Base-by-base conservation (phyloP, 1,284 basidiomycete species). In the Schizophyllum amplum region DNA sequence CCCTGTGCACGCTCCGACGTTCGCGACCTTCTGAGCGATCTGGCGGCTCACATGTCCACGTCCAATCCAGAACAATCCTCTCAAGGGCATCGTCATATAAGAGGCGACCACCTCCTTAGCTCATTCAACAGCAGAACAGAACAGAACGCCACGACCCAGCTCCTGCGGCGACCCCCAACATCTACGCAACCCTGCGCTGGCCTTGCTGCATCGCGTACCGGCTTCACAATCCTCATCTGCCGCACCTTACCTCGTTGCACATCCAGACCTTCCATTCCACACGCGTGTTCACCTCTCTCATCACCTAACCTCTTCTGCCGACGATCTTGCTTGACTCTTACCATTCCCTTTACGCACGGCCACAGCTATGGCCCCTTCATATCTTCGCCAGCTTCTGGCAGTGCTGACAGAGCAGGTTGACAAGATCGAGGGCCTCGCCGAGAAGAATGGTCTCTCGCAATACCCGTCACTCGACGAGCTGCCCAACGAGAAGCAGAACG, bases 381-480 rank as follows among this genome's bases (percentile, higher is more conserved):
- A 55, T 42, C 57, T 55, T 47, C 48, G 54, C 47, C 57, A 56
- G 47, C 57, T 58, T 17, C 48, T 50, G 23, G 49, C 22, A 17
- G 55, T 58, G 17, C 42, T 56, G 46, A 46, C 25, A 22, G 47
- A 52, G 21, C 55, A 55, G 22, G 49, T 58, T 24, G 54, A 55
- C 23, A 47, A 51, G 22, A 51, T 58, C 48, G 56, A 57, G 26
- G 33, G 21, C 24, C 53, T 55, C 17, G 46, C 52, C 3, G 47
- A 22, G 27, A 24, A 25, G 20, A 24, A 54, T 9, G 58, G 52
- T 11, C 27, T 59, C 24, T 17, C 13, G 13, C 23, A 17, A 9
- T 42, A 59, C 25, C 58, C 58, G 11, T 53, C 55, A 24, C 11
- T 59, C 24, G 55, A 59, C 52, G 53, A 23, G 21, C 23, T 57